Base-by-base conservation (phyloP, 305 asterid genomes). In the Fraxinus floribunda region DNA sequence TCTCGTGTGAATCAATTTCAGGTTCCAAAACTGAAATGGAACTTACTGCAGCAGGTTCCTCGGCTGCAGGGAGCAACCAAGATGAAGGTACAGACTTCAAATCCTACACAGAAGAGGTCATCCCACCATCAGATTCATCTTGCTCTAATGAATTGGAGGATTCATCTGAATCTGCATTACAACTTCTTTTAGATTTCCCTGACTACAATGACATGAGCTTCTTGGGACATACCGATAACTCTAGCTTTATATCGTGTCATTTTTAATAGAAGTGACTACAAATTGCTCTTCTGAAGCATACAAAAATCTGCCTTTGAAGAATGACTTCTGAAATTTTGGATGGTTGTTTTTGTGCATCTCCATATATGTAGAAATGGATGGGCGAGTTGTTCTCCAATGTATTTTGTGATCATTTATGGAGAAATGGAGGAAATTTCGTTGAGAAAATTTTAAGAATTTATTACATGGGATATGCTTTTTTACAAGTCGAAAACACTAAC, bases 121-220 rank as follows among this genome's bases (percentile, higher is more conserved):
- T 49, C 39, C 85, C 39, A 16, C 85, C 83, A 8, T 60, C 89
- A n/a, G 89, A 89, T 75, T 85, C 89, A 0, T 91, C 84, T 15
- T 52, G 88, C 85, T 91, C 94, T 9, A 73, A 87, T 39, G 97
- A 88, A 64, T 22, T 90, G 76, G 98, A 93, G 77, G 96, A 92
- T 78, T 93, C 97, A 0, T 92, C 98, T 1, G 98, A 95, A 83
- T 93, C 97, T 5, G 92, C 98, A 1, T 78, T 96, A 57, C 95
- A 91, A 81, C 84, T 96, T 87, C 98, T 96, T 74, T 85, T 94
- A 84, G 98, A 96, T 90, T 93, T 85, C 82, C 97, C 95, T 5
- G 38, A 84, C 70, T 79, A 89, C 87, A 94, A 89, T 80, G 99
- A 96, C 81, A 93, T 96, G 98, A 96, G 97, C 89, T 96, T 96